Base-by-base conservation (phyloP, 2,329 filamentous ascomycete genomes). In the Colletotrichum liriopes region DNA sequence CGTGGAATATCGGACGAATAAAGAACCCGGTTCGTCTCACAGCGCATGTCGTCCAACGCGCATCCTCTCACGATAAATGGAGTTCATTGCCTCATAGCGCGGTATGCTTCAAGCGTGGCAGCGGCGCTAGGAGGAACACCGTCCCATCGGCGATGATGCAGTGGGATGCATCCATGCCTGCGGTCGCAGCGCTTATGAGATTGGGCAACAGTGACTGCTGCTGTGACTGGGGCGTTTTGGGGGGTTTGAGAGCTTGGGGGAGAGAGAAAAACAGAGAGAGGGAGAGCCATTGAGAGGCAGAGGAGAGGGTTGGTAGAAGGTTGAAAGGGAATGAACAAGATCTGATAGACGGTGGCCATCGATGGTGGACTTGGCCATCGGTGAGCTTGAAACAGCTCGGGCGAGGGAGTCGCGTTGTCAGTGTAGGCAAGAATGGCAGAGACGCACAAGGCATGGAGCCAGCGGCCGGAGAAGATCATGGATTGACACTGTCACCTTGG, bases 71-170 rank as follows among this genome's bases (percentile, higher is more conserved):
- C 54, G 60, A 72, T 70, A 49, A 72, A 55, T 70, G 70, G 65
- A 72, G 58, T 60, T 64, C 65, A 64, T 72, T 64, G 69, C 69
- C 69, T 72, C 69, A 60, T 69, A 59, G 65, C 52, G 65, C 59
- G 16, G 52, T 45, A 41, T 26, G 64, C 39, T 69, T 56, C 52
- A 58, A 72, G 69, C 65, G 45, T 64, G 59, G 69, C 52, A 72
- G 59, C 52, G 65, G 52, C 69, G 65, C 69, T 72, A 72, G 45
- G 52, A 37, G 37, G 43, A 52, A 43, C 51, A 62, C 43, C 18
- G 18, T 63, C 29, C 51, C 70, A 72, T 72, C 70, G 55, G 70
- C 60, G 32, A 72, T 70, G 65, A 65, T 65, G 35, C 54, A 64
- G 65, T 72, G 18, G 69, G 52, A 63, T 56, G 59, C 60, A 72